Evolutionary conservation across 2,329 filamentous ascomycete genomes (phyloP).

Genomic region (Fusarium burgessii): DNA sequence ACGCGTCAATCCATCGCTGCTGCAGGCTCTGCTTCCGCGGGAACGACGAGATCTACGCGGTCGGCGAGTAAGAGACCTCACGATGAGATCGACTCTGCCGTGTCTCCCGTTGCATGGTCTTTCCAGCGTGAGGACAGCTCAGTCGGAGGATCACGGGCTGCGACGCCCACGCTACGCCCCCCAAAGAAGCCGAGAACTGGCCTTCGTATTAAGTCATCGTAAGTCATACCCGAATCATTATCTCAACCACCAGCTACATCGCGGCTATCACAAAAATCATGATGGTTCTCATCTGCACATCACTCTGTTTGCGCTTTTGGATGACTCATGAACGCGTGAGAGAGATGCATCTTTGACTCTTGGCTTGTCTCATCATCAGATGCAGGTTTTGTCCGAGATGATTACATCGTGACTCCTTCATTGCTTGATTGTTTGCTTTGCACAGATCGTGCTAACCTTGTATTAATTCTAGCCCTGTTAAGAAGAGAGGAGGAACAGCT

Average conservation of each 20-base stretch:
- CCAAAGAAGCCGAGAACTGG: constrained; percentile 71
- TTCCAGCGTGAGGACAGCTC: constrained; percentile 62
- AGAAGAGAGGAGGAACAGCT: constrained; percentile 77
- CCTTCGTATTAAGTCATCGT: constrained; percentile 77
- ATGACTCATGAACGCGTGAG: constrained; percentile 21
- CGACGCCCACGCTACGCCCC: constrained; percentile 68
- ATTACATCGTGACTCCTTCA: background rate
- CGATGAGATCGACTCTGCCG: constrained; percentile 66
- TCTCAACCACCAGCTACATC: background rate
- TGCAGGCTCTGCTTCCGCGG: constrained; percentile 30
- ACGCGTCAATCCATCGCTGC: constrained; percentile 53
- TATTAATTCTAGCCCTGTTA: constrained; percentile 68
- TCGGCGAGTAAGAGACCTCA: constrained; percentile 65
- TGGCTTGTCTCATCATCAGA: constrained; percentile 14
- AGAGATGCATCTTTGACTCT: constrained; percentile 22
- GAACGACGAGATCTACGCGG: constrained; percentile 59
- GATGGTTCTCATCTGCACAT: background rate
- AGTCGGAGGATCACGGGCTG: constrained; percentile 67
- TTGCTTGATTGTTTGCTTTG: background rate
- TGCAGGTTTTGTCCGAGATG: background rate
- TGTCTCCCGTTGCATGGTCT: constrained; percentile 64
- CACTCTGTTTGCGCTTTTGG: background rate
- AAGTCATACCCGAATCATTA: constrained; percentile 55
- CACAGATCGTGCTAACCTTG: constrained; percentile 39
- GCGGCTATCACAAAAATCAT: constrained; percentile 5